Evolutionary conservation across 257 asterid genomes (phyloP), one percentile per base, ranked within the genome.

Genomic region (Thymus mandschuricus): DNA sequence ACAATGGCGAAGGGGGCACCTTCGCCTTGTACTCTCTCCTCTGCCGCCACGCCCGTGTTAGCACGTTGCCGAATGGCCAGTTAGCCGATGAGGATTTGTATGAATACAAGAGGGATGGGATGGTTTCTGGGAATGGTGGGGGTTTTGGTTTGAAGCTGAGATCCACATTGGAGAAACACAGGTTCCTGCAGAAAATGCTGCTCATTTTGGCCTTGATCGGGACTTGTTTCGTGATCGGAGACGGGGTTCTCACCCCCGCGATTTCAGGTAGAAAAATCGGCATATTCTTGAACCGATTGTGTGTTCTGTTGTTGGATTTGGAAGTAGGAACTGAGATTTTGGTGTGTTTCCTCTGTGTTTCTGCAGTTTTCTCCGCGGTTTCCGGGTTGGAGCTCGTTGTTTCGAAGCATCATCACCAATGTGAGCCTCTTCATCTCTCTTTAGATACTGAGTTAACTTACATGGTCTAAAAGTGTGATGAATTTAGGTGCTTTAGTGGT

Each of bases 1-100:
- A 94, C 45, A 94, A 94, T 81, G 99, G 99, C 2, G 99, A 94
- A 86, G 99, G 99, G 38, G 99, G 99, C 1, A 91, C 99, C 46
- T 91, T 91, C 71, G 99, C 99, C 55, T 54, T 94, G 66, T 94
- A 94, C 71, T 82, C 97, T 9, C 76, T 91, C 45, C 79, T 94
- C 1, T 94, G 99, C 81, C 96, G 99, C 49, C 90, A 94, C 64
- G 96, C 97, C 44, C 79, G 90, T 6, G 90, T 94, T 15, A 85
- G 94, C 79, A 87, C 87, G 43, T 64, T 93, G 86, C 98, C 97
- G 1, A 94, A 91, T 56, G 92, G 96, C 15, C 98, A 94, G 77
- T 82, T 87, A n/a, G 98, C 97, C 6, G 98, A 94, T 69, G 93
- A 94, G 80, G 97, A 91, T 13, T 77, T 94, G 74, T 87, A 74